Evolutionary conservation across 331 rosid species (phyloP).

Genomic region (Pyrus hybrid): DNA sequence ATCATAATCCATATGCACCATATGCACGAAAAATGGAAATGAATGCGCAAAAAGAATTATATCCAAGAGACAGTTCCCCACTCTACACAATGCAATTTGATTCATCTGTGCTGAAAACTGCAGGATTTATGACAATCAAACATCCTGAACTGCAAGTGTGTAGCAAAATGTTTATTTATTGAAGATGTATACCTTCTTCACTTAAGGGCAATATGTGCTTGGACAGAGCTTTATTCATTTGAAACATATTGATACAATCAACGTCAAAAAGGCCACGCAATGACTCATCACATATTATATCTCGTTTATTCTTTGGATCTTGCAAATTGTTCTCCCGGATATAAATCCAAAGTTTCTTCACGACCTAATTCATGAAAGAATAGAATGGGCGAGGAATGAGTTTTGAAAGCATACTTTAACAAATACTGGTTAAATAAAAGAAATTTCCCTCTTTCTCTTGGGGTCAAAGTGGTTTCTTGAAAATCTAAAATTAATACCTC

Average conservation of each 20-base stretch:
- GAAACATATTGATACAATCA: slow-evolving; percentile 39
- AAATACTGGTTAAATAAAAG: not conserved
- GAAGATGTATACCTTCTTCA: slow-evolving; percentile 15
- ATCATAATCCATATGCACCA: not conserved
- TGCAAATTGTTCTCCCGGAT: slow-evolving; percentile 76
- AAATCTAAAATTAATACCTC: slow-evolving; percentile 44
- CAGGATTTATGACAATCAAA: not conserved
- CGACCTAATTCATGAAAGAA: slow-evolving; percentile 53
- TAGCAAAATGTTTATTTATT: not conserved
- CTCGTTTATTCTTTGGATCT: slow-evolving; percentile 56
- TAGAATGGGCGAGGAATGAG: not conserved
- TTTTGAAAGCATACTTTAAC: not conserved
- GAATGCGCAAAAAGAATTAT: not conserved
- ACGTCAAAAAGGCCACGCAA: slow-evolving; percentile 57
- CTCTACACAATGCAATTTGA: not conserved
- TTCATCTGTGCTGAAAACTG: not conserved
- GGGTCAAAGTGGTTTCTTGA: not conserved
- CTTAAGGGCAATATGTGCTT: slow-evolving; percentile 39
- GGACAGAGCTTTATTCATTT: slow-evolving; percentile 42
- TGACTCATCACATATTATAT: slow-evolving; percentile 66
- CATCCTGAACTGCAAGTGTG: not conserved
- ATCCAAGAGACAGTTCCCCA: not conserved
- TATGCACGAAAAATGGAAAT: not conserved
- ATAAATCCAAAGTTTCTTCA: slow-evolving; percentile 76
- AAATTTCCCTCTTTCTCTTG: not conserved